Evolutionary conservation across 345 rosid genomes (phyloP), one percentile per base, ranked within the genome.

Genomic region (Jatropha curcas): DNA sequence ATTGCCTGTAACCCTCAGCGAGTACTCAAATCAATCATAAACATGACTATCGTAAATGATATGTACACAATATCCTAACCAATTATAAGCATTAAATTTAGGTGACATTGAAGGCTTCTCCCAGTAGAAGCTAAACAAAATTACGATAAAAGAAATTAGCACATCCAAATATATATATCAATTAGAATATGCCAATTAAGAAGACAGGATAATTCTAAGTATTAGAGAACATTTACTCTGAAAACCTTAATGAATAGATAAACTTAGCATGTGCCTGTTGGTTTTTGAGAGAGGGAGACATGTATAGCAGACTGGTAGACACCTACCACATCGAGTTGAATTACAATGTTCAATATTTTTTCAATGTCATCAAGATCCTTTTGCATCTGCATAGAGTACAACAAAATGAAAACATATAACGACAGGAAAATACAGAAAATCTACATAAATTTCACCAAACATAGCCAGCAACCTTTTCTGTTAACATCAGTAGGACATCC

Each of bases 251-350:
- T 46, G 9, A 51, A 27, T 17, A 13, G 1, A 27, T 4, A 8
- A 51, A 10, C 6, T 31, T 11, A 11, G 48, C 39, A 35, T 35
- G n/a, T 51, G 30, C 7, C 7, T 66, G 4, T 9, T 2, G 24
- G 65, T 33, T 25, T 20, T 7, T 27, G 25, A 64, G 52, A 24
- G 64, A 70, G 65, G 68, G 50, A 73, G 62, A 62, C 57, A 70
- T 2, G 31, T 4, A 39, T 33, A n/a, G 72, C 17, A 55, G 39
- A 51, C 17, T 19, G 41, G 27, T 59, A 81, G 68, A 55, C 60
- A 74, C 85, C 75, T 83, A 94, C 98, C 82, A 82, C 82, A 76
- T 94, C 98, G 48, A 94, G 88, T 77, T 79, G 76, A 82, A 89
- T 82, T 35, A 88, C 74, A 71, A 56, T 74, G 65, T 66, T 75